Percentiles rank a stretch among this genome's conserved stretches.
phyloP scores from a whole-genome alignment of 345 rosid genomes.

The Clausena lansium region DNA sequence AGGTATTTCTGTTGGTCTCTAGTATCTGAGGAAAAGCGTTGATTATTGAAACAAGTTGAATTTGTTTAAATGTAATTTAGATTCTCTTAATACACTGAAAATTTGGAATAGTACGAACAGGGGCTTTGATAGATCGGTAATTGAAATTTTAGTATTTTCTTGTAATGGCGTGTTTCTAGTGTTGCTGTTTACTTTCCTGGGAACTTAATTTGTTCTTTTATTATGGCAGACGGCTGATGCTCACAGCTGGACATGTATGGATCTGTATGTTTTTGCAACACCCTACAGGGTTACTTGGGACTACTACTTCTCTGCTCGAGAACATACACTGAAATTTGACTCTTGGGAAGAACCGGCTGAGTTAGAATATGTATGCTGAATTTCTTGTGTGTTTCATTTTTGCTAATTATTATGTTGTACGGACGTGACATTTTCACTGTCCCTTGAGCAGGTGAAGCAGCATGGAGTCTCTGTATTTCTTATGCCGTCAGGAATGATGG shows the following conservation, averaged over 20 bases:
- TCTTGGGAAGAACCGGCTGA: slow-evolving; percentile 93
- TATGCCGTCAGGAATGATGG: slow-evolving; percentile 97
- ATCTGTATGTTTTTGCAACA: slow-evolving; percentile 94
- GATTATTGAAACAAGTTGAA: neutral
- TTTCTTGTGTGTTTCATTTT: slow-evolving; percentile 5
- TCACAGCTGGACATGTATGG: slow-evolving; percentile 97
- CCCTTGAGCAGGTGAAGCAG: slow-evolving; percentile 70
- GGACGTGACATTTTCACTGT: slow-evolving; percentile 9
- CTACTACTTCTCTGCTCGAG: slow-evolving; percentile 80
- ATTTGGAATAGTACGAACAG: neutral
- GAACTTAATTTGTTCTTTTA: neutral
- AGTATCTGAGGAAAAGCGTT: neutral
- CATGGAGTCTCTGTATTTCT: slow-evolving; percentile 95
- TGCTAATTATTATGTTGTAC: slow-evolving; percentile 4
- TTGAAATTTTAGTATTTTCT: neutral
- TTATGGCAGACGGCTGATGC: slow-evolving; percentile 71
- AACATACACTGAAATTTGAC: slow-evolving; percentile 76
- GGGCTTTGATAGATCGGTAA: neutral
- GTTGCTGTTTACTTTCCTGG: neutral
- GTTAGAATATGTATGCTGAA: slow-evolving; percentile 70
- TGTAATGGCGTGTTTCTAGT: neutral
- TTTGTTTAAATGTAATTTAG: neutral
- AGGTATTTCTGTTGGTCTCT: neutral
- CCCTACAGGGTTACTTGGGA: slow-evolving; percentile 97
- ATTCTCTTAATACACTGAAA: neutral